phyloP scores from a whole-genome alignment of 208 protist species.

The Trichomonas gallinae region DNA sequence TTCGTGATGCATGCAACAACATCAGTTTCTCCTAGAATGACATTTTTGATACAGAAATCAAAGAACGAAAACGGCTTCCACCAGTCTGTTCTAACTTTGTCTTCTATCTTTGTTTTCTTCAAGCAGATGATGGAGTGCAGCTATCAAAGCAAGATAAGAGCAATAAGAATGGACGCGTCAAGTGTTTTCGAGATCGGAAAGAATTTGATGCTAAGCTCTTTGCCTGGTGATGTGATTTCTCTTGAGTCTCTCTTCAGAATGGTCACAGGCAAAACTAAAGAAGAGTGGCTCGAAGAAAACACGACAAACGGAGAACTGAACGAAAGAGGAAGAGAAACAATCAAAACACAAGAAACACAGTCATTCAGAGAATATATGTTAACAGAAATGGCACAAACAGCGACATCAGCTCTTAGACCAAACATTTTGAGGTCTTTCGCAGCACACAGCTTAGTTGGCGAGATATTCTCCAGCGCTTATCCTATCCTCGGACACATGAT shows the following conservation, averaged over 20 bases:
- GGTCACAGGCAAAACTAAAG: not conserved
- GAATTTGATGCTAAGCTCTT: not conserved
- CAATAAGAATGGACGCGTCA: not conserved
- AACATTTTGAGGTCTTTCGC: not conserved
- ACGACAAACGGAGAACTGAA: not conserved
- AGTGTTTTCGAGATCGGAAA: not conserved
- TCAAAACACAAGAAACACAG: not conserved
- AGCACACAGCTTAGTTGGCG: not conserved
- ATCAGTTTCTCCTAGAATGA: not conserved
- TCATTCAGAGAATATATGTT: not conserved
- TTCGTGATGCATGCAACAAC: not conserved
- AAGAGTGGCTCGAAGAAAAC: not conserved
- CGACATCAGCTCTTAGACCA: not conserved
- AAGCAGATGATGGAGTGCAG: not conserved
- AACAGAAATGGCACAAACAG: not conserved
- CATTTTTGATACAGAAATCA: not conserved
- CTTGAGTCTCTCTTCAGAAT: not conserved
- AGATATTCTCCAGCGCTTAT: not conserved
- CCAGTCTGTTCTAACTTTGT: not conserved
- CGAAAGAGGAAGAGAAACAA: not conserved
- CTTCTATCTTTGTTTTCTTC: too few species aligned
- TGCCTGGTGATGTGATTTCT: not conserved
- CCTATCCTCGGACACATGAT: not conserved
- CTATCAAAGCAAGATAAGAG: not conserved
- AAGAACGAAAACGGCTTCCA: not conserved